These are phyloP conservation scores for Eimeria tenella DNA, from an alignment of 169 alveolate species.

Conservation along the genomic window DNA sequence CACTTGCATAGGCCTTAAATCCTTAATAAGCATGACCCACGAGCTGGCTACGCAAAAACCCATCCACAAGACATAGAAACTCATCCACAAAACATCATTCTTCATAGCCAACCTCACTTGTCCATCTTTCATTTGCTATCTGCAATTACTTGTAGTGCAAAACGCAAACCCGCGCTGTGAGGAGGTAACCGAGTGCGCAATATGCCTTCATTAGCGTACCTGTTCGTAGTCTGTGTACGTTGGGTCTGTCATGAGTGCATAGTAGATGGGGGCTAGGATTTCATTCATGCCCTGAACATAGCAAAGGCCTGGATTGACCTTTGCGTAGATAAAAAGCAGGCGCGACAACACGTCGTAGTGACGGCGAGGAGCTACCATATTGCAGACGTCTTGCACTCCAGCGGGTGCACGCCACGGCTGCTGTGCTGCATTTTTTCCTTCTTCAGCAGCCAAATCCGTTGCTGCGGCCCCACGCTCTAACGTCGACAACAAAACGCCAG, in stretches of 20 bases:
- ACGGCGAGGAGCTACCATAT: conserved; percentile 71
- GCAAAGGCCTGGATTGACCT: conserved; percentile 87
- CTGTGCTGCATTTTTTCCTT: neutral
- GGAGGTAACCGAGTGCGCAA: too few species aligned
- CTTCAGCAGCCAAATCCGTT: neutral
- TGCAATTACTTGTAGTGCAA: too few species aligned
- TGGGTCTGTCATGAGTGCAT: conserved; percentile 82
- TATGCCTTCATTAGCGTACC: conserved; percentile 7
- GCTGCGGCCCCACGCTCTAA: neutral
- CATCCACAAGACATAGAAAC: too few species aligned
- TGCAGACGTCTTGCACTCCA: conserved; percentile 80
- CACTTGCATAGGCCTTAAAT: too few species aligned
- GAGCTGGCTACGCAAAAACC: too few species aligned
- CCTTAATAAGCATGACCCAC: too few species aligned
- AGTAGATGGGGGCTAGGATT: conserved; percentile 89
- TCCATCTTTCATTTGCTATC: too few species aligned
- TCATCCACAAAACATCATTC: too few species aligned
- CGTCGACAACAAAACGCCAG: too few species aligned
- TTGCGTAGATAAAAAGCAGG: conserved; percentile 90
- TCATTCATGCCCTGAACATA: conserved; percentile 93
- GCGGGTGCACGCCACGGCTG: conserved; percentile 81
- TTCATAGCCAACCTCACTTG: too few species aligned
- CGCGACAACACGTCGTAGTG: conserved; percentile 86
- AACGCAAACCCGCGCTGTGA: too few species aligned
- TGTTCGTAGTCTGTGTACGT: conserved; percentile 72